Base-by-base conservation (phyloP, 805 yeast genomes). In the Hanseniaspora lachancei region DNA sequence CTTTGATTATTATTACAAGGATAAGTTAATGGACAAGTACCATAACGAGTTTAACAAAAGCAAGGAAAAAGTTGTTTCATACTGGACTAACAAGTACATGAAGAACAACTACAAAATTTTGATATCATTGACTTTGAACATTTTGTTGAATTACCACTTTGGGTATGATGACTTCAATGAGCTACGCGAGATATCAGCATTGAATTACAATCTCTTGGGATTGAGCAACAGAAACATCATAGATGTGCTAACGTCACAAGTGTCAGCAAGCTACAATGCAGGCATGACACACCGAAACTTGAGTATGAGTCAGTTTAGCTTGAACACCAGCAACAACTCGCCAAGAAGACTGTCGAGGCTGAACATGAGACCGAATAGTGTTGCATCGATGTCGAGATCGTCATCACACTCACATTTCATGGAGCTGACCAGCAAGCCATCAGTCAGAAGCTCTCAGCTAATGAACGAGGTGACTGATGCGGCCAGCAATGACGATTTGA, bases 141-240 rank as follows among this genome's bases (percentile, higher is more conserved):
- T 77, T 4, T 60, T 77, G 32, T 64, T 74, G 44, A 74, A 77
- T 58, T 73, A 76, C 62, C 81, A 78, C 63, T 77, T 73, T 64
- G 82, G 82, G 1, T 78, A 71, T 58, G 65, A 64, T 47, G 69
- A 68, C 55, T 59, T 72, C 54, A 63, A 63, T 20, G 62, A 64
- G 10, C 59, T 73, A 38, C 36, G 47, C 9, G 41, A 39, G n/a
- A 29, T 55, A 2, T 44, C 49, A 15, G n/a, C n/a, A 7, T 18
- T 27, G 18, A 46, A 32, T 20, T 55, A 55, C 43, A 55, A 55
- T 39, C 10, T 55, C 2, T 49, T 49, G 10, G 58, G 58, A 2
- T 12, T 55, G 10, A 38, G 48, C 2, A 53, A 53, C 27, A 38
- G 42, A 46, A 23, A 18, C 6, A 53, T 46, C 13, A 4, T 46